phyloP scores from a whole-genome alignment of 495 filamentous ascomycete species.

The Aspergillus diversus region DNA sequence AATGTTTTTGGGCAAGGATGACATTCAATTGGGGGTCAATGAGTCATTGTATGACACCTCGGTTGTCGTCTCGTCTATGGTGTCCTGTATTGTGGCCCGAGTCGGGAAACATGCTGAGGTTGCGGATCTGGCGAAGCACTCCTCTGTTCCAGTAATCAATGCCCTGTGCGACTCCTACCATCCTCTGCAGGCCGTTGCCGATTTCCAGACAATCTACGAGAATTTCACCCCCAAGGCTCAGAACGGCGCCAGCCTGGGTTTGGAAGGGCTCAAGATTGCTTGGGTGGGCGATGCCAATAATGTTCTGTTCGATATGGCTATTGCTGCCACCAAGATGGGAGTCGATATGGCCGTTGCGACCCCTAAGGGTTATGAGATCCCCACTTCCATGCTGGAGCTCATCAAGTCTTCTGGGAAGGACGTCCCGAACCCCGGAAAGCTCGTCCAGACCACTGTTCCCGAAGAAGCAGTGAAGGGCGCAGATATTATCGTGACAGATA shows the following conservation, averaged over 20 bases:
- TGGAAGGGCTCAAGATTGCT: conserved; percentile 84
- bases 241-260: conserved; percentile 57
- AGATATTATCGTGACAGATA: conserved; percentile 92
- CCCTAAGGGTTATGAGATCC: conserved; percentile 80
- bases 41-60: conserved; percentile 90
- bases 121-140: conserved; percentile 74
- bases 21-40: conserved; percentile 96
- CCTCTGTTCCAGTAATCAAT: conserved; percentile 90
- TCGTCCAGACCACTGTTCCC: conserved; percentile 75
- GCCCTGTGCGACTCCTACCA: conserved; percentile 87
- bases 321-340: conserved; percentile 82
- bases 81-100: conserved; percentile 84
- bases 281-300: conserved; percentile 99
- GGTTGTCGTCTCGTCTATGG: conserved; percentile 90
- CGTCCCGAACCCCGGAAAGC: conserved; percentile 61
- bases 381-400: conserved; percentile 65
- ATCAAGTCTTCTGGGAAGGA: conserved; percentile 64
- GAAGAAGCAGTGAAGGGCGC: conserved; percentile 89
- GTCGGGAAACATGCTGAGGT: conserved; percentile 85
- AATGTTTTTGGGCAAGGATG: conserved; percentile 93
- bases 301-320: conserved; percentile 90
- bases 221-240: conserved; percentile 57
- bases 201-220: conserved; percentile 90
- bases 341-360: conserved; percentile 85
- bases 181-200: conserved; percentile 89